A percentile compares a stretch with the other conserved stretches of the same genome.
Conservation (phyloP, 2,329 filamentous ascomycete genomes). For the Trichoderma atrobrunneum region DNA sequence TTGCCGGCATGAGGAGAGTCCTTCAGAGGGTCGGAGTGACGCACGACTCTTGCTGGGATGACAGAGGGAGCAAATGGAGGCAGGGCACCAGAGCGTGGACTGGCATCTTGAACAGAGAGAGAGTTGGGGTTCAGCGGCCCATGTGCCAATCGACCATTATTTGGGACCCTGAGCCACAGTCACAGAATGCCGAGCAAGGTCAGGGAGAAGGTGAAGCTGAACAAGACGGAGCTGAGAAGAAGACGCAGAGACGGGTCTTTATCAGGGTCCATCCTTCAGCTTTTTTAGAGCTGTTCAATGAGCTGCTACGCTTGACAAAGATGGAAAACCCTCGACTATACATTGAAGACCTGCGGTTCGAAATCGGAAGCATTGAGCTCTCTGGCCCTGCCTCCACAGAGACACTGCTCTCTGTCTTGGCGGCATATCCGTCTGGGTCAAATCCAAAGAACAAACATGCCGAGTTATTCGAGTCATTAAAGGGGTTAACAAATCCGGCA, state of each 20-base stretch:
- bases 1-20: slow-evolving; percentile 61
- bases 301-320: slow-evolving; percentile 56
- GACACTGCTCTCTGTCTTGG: slow-evolving; percentile 66
- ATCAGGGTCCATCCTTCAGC: slow-evolving; percentile 80
- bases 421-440: slow-evolving; percentile 42
- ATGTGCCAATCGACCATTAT: slow-evolving; percentile 73
- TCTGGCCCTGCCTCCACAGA: slow-evolving; percentile 74
- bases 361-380: slow-evolving; percentile 59
- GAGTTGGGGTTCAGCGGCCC: slow-evolving; percentile 45
- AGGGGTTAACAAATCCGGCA: slow-evolving; percentile 63
- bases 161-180: slow-evolving; percentile 59
- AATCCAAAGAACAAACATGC: slow-evolving; percentile 40
- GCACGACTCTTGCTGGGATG: slow-evolving; percentile 59
- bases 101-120: slow-evolving; percentile 52
- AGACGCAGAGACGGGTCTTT: slow-evolving; percentile 50
- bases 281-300: slow-evolving; percentile 66
- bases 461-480: slow-evolving; percentile 50
- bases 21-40: slow-evolving; percentile 63
- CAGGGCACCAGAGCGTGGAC: slow-evolving; percentile 48
- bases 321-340: slow-evolving; percentile 60
- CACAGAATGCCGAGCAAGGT: background rate
- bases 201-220: slow-evolving; percentile 21
- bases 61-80: slow-evolving; percentile 69
- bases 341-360: slow-evolving; percentile 67
- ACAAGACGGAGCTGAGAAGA: slow-evolving; percentile 23